Conservation (phyloP, 2,329 filamentous ascomycete species). For the Hymenoscyphus repandus region DNA sequence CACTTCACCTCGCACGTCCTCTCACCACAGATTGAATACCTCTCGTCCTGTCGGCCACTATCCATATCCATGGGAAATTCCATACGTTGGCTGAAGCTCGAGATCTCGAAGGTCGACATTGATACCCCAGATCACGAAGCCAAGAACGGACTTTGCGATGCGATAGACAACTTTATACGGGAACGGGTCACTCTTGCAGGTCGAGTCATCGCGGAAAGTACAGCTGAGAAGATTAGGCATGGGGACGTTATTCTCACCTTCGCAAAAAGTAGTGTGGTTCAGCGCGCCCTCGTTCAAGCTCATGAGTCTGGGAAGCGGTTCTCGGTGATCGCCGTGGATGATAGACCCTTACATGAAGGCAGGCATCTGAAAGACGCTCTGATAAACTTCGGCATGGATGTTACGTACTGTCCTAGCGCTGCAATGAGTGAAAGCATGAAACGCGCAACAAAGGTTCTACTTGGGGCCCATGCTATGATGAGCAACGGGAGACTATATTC, state of each 20-base stretch:
- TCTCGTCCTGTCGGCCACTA: constrained; percentile 90
- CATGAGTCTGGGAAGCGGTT: constrained; percentile 67
- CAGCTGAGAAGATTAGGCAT: constrained; percentile 68
- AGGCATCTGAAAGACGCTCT: constrained; percentile 68
- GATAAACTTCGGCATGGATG: constrained; percentile 60
- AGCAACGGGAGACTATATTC: constrained; percentile 90
- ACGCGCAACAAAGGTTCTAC: constrained; percentile 57
- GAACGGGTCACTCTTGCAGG: constrained; percentile 87
- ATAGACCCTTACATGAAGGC: constrained; percentile 64
- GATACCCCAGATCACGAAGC: constrained; percentile 76
- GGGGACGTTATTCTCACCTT: constrained; percentile 84
- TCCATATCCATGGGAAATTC: constrained; percentile 97
- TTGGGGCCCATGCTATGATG: constrained; percentile 92
- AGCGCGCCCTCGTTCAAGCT: constrained; percentile 73
- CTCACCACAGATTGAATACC: constrained; percentile 90
- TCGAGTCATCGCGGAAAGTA: constrained; percentile 74
- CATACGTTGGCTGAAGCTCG: constrained; percentile 88
- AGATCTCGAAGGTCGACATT: constrained; percentile 86
- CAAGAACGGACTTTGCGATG: constrained; percentile 70
- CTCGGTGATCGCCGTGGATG: constrained; percentile 79
- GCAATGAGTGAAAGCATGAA: constrained; percentile 71
- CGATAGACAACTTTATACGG: constrained; percentile 84
- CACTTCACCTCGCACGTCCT: constrained; percentile 89
- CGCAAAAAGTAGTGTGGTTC: constrained; percentile 79
- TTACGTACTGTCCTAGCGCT: constrained; percentile 77